Evolutionary conservation across 2,329 filamentous ascomycete genomes (phyloP).

Genomic region (Purpureocillium takamizusanense): DNA sequence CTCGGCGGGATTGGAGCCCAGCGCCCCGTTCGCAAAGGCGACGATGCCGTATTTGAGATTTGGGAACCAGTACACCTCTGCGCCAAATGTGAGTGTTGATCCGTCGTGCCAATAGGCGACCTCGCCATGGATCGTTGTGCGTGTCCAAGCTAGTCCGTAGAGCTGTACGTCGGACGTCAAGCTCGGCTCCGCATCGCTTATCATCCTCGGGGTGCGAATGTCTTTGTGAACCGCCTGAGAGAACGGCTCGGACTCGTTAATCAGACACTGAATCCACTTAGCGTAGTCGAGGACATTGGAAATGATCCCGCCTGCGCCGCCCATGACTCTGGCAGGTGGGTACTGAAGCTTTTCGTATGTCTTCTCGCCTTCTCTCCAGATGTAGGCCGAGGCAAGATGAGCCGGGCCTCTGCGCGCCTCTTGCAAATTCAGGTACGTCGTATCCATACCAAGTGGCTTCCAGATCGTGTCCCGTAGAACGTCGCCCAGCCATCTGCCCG

Average conservation of each 20-base stretch:
- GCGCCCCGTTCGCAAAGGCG: neutral
- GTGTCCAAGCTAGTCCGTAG: neutral
- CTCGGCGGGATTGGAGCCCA: neutral
- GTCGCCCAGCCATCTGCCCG: constrained; percentile 23
- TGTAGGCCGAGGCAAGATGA: constrained; percentile 32
- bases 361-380: constrained; percentile 20
- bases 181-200: constrained; percentile 9
- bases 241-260: constrained; percentile 20
- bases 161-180: no score
- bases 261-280: constrained; percentile 40
- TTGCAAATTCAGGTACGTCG: constrained; percentile 23
- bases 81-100: neutral
- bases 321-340: constrained; percentile 16
- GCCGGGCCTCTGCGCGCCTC: constrained; percentile 15
- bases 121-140: neutral
- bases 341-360: constrained; percentile 16
- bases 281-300: constrained; percentile 40
- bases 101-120: neutral
- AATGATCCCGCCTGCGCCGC: constrained; percentile 32
- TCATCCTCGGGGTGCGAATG: constrained; percentile 19
- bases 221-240: constrained; percentile 15
- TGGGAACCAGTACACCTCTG: neutral
- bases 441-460: constrained; percentile 34
- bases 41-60: neutral
- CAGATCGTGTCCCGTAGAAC: constrained; percentile 33